phyloP scores from a whole-genome alignment of 441 rosid species.

The Arabidopsis lyrata region DNA sequence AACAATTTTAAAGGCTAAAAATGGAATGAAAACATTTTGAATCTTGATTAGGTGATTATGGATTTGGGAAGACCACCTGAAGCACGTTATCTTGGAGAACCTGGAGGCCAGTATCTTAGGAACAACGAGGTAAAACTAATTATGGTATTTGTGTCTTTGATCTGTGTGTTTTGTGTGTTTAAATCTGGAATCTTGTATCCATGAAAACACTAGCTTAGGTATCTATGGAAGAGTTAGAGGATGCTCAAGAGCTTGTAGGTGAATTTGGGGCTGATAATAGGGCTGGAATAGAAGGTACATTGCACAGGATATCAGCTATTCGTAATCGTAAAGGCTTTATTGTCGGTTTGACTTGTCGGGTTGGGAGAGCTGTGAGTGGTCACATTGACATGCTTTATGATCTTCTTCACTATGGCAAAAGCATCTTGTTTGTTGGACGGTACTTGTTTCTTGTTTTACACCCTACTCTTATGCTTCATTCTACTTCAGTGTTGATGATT shows the following conservation, averaged over 20 bases:
- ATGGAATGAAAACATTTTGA: not conserved
- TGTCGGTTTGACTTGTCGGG: conserved; percentile 72
- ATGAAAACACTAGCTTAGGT: conserved; percentile 58
- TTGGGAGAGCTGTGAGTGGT: conserved; percentile 75
- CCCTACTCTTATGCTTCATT: not conserved
- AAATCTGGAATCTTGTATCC: conserved; percentile 16
- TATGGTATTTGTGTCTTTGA: not conserved
- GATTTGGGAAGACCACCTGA: conserved; percentile 71
- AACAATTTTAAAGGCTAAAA: not conserved
- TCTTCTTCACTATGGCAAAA: conserved; percentile 66
- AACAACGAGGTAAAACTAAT: conserved; percentile 56
- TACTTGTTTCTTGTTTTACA: conserved; percentile 28
- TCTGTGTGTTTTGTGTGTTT: not conserved
- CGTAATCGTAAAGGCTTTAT: conserved; percentile 62
- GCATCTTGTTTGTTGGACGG: conserved; percentile 80
- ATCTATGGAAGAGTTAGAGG: conserved; percentile 65
- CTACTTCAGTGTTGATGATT: conserved; percentile 46
- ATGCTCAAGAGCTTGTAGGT: conserved; percentile 63
- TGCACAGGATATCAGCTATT: conserved; percentile 75
- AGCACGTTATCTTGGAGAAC: conserved; percentile 70
- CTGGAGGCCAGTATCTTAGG: conserved; percentile 62
- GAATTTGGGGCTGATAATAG: conserved; percentile 68
- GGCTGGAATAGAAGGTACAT: conserved; percentile 73
- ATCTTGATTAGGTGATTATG: conserved; percentile 53
- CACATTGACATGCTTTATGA: conserved; percentile 70